A percentile compares a stretch with the other conserved stretches of the same genome.
Evolutionary conservation across 2,329 filamentous ascomycete species (phyloP).

Genomic region (Exophiala oligosperma): DNA sequence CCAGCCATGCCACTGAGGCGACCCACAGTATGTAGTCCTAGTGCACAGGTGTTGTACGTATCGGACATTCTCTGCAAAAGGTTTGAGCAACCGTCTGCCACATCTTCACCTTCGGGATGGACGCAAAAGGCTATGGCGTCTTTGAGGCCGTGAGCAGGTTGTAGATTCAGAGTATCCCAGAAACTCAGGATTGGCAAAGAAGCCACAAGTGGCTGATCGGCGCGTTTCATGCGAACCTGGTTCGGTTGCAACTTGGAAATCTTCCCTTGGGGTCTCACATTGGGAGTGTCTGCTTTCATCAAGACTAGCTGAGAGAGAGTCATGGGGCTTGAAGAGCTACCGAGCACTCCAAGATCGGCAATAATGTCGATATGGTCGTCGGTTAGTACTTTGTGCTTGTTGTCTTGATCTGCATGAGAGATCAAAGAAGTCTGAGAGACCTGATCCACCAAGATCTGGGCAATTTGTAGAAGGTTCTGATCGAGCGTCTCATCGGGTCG

Average conservation of each 20-base stretch:
- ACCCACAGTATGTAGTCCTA: slow-evolving; percentile 53
- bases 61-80: slow-evolving; percentile 56
- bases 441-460: slow-evolving; percentile 28
- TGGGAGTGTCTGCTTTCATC: slow-evolving; percentile 26
- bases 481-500: background rate
- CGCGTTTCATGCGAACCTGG: slow-evolving; percentile 56
- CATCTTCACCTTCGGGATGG: slow-evolving; percentile 49
- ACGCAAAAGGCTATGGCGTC: slow-evolving; percentile 60
- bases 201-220: slow-evolving; percentile 54
- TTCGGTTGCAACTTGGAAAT: slow-evolving; percentile 48
- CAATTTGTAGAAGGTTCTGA: slow-evolving; percentile 12
- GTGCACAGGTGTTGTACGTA: slow-evolving; percentile 57
- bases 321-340: slow-evolving; percentile 13
- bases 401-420: background rate
- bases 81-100: slow-evolving; percentile 47
- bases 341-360: slow-evolving; percentile 38
- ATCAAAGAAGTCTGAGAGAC: slow-evolving; percentile 45
- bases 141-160: slow-evolving; percentile 57
- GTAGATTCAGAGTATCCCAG: slow-evolving; percentile 62
- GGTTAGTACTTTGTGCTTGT: slow-evolving; percentile 17
- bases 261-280: slow-evolving; percentile 33
- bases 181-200: slow-evolving; percentile 58
- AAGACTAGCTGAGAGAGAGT: slow-evolving; percentile 21
- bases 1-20: slow-evolving; percentile 41
- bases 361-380: slow-evolving; percentile 43